Percentiles rank a stretch among this genome's conserved stretches.
Conservation (phyloP, 2,329 filamentous ascomycete genomes). For the Balansia obtecta region DNA sequence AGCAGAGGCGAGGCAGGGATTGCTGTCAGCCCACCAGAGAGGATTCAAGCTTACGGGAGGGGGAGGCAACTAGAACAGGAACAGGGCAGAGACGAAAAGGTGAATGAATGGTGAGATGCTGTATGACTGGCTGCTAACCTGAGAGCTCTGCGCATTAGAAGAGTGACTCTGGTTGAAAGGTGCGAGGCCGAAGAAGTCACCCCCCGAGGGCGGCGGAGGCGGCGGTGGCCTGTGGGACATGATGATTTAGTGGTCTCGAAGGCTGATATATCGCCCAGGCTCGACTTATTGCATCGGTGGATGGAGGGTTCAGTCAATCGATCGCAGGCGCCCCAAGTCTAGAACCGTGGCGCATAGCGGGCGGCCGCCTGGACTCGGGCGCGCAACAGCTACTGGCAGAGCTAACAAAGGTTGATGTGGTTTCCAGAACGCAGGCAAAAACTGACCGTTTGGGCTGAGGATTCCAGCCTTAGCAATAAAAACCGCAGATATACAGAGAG, state of each 20-base stretch:
- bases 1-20: not conserved
- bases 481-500: not conserved
- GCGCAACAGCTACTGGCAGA: not conserved
- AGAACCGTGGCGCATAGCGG: constrained; percentile 6
- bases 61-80: not conserved
- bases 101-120: too few species aligned
- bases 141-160: constrained; percentile 3
- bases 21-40: constrained; percentile 1
- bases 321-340: too few species aligned
- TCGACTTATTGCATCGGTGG: constrained; percentile 3
- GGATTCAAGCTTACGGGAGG: not conserved
- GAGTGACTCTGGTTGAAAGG: constrained; percentile 3
- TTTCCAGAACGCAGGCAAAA: not conserved
- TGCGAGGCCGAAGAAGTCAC: constrained; percentile 4
- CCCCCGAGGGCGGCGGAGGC: constrained; percentile 4
- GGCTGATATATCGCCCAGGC: not conserved
- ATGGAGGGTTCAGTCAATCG: too few species aligned
- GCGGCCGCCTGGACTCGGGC: constrained; percentile 3
- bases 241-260: constrained; percentile 1
- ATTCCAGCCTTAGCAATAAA: not conserved
- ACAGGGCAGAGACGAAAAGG: not conserved
- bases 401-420: not conserved
- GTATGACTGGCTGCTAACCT: constrained; percentile 3
- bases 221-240: constrained; percentile 7
- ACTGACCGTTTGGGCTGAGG: not conserved